Conservation (phyloP, 306 rosid species). For the Vigna hirtella region DNA sequence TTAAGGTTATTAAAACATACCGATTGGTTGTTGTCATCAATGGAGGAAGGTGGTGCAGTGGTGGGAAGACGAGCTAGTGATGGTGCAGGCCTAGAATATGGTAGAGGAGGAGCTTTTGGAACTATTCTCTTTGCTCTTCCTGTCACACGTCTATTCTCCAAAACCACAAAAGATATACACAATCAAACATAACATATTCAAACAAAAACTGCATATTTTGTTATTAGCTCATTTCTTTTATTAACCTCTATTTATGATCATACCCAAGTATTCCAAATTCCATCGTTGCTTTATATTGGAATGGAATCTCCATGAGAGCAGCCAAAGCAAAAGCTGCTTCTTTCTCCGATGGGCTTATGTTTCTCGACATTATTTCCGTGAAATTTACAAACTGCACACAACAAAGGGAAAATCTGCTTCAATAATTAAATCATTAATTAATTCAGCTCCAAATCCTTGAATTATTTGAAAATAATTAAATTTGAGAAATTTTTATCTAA, state of each 20-base stretch:
- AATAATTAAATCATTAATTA: no score
- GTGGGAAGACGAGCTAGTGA: slow-evolving; percentile 43
- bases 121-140: slow-evolving; percentile 67
- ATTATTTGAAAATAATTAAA: no score
- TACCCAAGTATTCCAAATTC: slow-evolving; percentile 79
- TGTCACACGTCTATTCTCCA: slow-evolving; percentile 58
- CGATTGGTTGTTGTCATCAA: slow-evolving; percentile 61
- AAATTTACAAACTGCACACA: slow-evolving; percentile 82
- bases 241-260: not conserved
- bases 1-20: slow-evolving; percentile 40
- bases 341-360: slow-evolving; percentile 53
- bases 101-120: slow-evolving; percentile 78
- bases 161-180: not conserved
- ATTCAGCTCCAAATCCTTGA: no score
- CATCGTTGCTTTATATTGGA: slow-evolving; percentile 81
- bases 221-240: no score
- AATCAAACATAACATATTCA: no score
- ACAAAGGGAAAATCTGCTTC: not conserved
- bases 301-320: slow-evolving; percentile 95
- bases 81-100: slow-evolving; percentile 52
- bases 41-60: slow-evolving; percentile 37
- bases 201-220: no score
- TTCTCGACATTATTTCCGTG: slow-evolving; percentile 67
- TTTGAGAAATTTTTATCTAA: not conserved
- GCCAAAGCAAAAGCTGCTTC: slow-evolving; percentile 91